Conservation (phyloP, 495 filamentous ascomycete species). For the Penicillium bialowiezense region DNA sequence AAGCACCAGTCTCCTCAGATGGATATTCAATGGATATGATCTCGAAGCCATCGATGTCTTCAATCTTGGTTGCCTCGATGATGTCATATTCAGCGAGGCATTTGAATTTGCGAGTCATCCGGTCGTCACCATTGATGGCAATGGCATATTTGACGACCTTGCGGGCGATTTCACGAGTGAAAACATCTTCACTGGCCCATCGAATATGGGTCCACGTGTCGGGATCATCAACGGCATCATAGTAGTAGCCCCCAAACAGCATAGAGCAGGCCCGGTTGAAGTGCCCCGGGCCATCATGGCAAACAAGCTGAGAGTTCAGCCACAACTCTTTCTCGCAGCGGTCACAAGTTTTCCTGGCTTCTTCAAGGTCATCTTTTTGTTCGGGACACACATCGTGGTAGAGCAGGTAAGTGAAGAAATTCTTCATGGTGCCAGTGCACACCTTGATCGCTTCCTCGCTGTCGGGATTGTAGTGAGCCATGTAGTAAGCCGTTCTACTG, state of each 20-base stretch:
- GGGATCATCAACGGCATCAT: slow-evolving; percentile 27
- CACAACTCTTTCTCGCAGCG: slow-evolving; percentile 64
- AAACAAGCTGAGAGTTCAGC: slow-evolving; percentile 46
- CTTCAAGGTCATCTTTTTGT: slow-evolving; percentile 60
- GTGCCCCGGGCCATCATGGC: slow-evolving; percentile 56
- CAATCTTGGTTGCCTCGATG: slow-evolving; percentile 32
- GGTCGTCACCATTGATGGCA: slow-evolving; percentile 39
- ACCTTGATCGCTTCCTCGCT: slow-evolving; percentile 48
- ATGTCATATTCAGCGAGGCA: slow-evolving; percentile 14
- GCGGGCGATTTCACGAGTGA: slow-evolving; percentile 36
- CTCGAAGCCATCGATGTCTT: slow-evolving; percentile 55
- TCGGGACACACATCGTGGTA: slow-evolving; percentile 85
- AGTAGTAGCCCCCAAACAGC: slow-evolving; percentile 54
- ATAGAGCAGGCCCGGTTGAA: slow-evolving; percentile 70
- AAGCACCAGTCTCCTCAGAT: slow-evolving; percentile 29
- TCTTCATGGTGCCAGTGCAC: slow-evolving; percentile 62
- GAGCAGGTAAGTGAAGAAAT: slow-evolving; percentile 87
- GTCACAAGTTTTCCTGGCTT: slow-evolving; percentile 66
- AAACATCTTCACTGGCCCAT: slow-evolving; percentile 8
- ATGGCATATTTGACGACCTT: slow-evolving; percentile 38
- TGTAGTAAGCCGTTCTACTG: slow-evolving; percentile 46
- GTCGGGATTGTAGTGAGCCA: slow-evolving; percentile 41
- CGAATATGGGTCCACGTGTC: slow-evolving; percentile 10
- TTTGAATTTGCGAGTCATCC: slow-evolving; percentile 36
- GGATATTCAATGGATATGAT: slow-evolving; percentile 46